Evolutionary conservation across 495 filamentous ascomycete genomes (phyloP).

Genomic region (Penicillium robsamsonii): DNA sequence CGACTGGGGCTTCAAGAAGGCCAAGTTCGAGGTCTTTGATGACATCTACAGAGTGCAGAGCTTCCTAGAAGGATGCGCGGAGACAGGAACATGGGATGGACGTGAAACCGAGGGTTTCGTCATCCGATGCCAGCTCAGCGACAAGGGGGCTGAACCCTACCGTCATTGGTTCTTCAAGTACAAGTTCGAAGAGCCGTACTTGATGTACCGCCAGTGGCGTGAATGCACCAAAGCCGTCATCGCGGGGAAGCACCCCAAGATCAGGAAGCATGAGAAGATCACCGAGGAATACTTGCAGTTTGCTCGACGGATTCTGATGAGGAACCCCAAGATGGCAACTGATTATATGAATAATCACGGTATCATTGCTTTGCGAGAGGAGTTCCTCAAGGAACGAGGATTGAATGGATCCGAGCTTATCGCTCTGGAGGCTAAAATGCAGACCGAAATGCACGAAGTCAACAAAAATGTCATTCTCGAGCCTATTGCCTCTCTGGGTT

Average conservation of each 20-base stretch:
- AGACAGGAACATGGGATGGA: conserved; percentile 82
- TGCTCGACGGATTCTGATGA: conserved; percentile 67
- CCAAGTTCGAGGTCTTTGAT: conserved; percentile 74
- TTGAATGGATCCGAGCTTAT: conserved; percentile 85
- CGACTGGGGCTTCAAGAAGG: conserved; percentile 90
- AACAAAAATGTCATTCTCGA: conserved; percentile 69
- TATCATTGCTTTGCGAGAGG: conserved; percentile 88
- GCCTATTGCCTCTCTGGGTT: conserved; percentile 89
- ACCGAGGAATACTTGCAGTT: conserved; percentile 88
- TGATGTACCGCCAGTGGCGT: conserved; percentile 98
- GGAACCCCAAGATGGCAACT: conserved; percentile 59
- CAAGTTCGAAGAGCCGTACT: conserved; percentile 98
- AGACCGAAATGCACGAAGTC: conserved; percentile 41
- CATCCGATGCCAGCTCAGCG: conserved; percentile 75
- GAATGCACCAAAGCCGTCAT: conserved; percentile 94
- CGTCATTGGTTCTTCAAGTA: conserved; percentile 99
- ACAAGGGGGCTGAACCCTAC: conserved; percentile 48
- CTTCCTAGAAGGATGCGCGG: conserved; percentile 79
- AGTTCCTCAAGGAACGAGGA: conserved; percentile 76
- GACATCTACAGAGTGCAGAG: conserved; percentile 66
- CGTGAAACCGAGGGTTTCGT: conserved; percentile 97
- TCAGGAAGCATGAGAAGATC: conserved; percentile 83
- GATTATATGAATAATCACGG: conserved; percentile 84
- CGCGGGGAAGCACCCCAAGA: conserved; percentile 65
- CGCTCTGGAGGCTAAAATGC: conserved; percentile 51